A percentile compares a stretch with the other conserved stretches of the same genome.
phyloP scores from a whole-genome alignment of 352 stramenopile species.

The Globisporangium iwayamae region DNA sequence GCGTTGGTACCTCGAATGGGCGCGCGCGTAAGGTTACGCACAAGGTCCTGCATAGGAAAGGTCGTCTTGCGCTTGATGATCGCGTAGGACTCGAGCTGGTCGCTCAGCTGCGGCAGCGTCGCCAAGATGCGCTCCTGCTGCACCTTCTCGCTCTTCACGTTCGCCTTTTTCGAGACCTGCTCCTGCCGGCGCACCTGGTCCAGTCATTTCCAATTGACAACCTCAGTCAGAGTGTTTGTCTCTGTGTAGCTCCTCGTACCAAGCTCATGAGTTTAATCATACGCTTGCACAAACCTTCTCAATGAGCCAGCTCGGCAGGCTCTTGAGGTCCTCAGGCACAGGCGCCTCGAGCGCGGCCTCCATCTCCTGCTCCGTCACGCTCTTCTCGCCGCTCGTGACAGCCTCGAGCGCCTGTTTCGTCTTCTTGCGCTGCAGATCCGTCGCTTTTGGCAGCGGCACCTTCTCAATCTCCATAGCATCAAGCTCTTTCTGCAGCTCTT shows the following conservation, averaged over 20 bases:
- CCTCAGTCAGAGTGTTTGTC: not conserved
- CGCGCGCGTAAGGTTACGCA: constrained; percentile 36
- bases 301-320: constrained; percentile 73
- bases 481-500: constrained; percentile 30
- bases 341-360: constrained; percentile 48
- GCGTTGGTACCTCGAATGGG: constrained; percentile 29
- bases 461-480: constrained; percentile 37
- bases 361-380: constrained; percentile 29
- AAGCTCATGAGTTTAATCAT: not conserved
- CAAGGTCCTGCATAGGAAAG: constrained; percentile 48
- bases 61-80: constrained; percentile 62
- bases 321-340: constrained; percentile 60
- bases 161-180: constrained; percentile 32
- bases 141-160: constrained; percentile 36
- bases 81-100: constrained; percentile 71
- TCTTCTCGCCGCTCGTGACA: constrained; percentile 6
- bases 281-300: constrained; percentile 31
- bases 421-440: constrained; percentile 7
- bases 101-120: constrained; percentile 68
- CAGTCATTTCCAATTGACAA: not conserved
- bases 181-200: constrained; percentile 46
- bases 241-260: not conserved
- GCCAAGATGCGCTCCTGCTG: constrained; percentile 43
- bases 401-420: constrained; percentile 15
- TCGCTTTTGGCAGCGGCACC: constrained; percentile 27